These are phyloP conservation scores for Hortiboletus flavorubellus DNA, from an alignment of 768 basidiomycete genomes.

Conservation along the genomic window DNA sequence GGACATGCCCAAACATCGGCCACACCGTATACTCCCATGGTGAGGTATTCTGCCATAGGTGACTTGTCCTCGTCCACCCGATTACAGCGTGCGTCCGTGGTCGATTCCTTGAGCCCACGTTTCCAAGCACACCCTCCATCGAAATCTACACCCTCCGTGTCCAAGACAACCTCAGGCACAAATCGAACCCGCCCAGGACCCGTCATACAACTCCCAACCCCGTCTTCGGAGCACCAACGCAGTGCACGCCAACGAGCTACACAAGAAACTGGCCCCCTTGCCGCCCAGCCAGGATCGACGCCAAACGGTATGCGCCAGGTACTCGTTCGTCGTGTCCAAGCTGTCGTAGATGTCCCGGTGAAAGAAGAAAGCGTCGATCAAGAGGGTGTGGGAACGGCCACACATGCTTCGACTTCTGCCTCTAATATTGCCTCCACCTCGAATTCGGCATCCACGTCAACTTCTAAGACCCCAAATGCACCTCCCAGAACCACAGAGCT, in stretches of 20 bases:
- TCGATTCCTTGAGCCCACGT: constrained; percentile 23
- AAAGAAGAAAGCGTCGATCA: constrained; percentile 57
- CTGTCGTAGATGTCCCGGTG: constrained; percentile 53
- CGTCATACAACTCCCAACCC: constrained; percentile 28
- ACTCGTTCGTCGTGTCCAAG: constrained; percentile 63
- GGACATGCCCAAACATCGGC: constrained; percentile 14
- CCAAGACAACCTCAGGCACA: constrained; percentile 17
- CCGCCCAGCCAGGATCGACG: constrained; percentile 6
- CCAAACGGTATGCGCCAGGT: constrained; percentile 19
- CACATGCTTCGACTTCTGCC: constrained; percentile 8
- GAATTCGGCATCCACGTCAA: constrained; percentile 5
- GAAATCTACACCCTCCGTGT: constrained; percentile 29
- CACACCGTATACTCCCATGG: constrained; percentile 35
- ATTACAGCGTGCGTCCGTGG: constrained; percentile 12
- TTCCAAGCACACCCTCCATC: constrained; percentile 31
- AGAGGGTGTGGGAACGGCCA: constrained; percentile 21
- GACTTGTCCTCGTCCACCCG: constrained; percentile 32
- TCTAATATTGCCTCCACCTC: constrained; percentile 16
- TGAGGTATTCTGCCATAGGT: constrained; percentile 16
- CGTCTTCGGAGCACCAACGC: constrained; percentile 30
- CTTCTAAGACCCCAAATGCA: constrained; percentile 13
- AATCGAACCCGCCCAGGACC: constrained; percentile 11
- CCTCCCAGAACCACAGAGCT: neutral
- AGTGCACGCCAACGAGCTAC: constrained; percentile 20
- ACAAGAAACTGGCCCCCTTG: constrained; percentile 1